Evolutionary conservation across 768 basidiomycete species (phyloP).

Genomic region (Butyriboletus loyo): DNA sequence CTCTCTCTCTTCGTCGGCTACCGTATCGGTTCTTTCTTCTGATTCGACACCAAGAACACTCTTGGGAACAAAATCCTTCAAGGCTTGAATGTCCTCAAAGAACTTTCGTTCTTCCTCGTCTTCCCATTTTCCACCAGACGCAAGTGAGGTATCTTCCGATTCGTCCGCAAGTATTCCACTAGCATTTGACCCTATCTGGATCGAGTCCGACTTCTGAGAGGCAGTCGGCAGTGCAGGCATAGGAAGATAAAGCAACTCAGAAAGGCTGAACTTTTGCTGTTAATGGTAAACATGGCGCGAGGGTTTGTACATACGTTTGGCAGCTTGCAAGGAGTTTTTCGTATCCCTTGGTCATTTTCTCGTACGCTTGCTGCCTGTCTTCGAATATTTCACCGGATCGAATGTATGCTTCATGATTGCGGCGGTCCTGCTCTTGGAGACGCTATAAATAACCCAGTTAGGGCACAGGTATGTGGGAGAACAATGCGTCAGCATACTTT

Average conservation of each 20-base stretch:
- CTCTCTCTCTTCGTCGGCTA: conserved; percentile 42
- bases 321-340: conserved; percentile 89
- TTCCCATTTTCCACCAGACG: conserved; percentile 87
- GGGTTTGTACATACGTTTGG: conserved; percentile 61
- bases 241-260: conserved; percentile 83
- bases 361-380: conserved; percentile 97
- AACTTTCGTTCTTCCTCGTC: conserved; percentile 95
- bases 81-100: conserved; percentile 89
- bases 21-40: conserved; percentile 40
- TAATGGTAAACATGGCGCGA: neutral
- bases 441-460: conserved; percentile 47
- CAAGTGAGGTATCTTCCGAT: conserved; percentile 49
- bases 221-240: conserved; percentile 82
- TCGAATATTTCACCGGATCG: conserved; percentile 99
- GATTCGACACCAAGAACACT: conserved; percentile 73
- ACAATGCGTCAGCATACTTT: conserved; percentile 50
- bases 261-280: conserved; percentile 52
- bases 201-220: conserved; percentile 78
- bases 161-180: conserved; percentile 48
- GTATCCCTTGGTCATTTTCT: conserved; percentile 96
- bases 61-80: conserved; percentile 88
- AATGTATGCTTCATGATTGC: conserved; percentile 99
- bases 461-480: neutral
- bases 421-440: conserved; percentile 93
- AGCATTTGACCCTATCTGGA: conserved; percentile 60